Base-by-base conservation (phyloP, 2,329 filamentous ascomycete species). In the Alternaria ethzedia region DNA sequence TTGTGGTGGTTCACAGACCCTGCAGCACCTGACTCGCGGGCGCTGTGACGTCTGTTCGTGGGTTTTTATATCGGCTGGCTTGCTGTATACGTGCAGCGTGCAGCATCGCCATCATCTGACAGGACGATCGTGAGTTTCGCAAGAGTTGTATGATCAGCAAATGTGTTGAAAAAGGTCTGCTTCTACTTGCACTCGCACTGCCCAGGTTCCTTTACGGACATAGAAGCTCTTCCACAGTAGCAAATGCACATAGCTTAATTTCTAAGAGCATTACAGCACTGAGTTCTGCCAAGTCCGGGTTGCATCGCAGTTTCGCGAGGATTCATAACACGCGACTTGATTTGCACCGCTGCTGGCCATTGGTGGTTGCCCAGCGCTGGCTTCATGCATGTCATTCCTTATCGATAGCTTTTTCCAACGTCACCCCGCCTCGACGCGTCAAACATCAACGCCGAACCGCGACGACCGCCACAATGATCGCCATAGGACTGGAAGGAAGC, bases 401-500 rank as follows among this genome's bases (percentile, higher is more conserved):
- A 71, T 70, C 70, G 71, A 74, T 68, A 69, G 63, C 60, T 41
- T 58, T 49, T 50, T 61, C 45, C 28, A 64, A 62, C 64, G 44
- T 68, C 67, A 68, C 73, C 73, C 71, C 73, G 56, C 72, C 67
- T 65, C 49, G 62, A 64, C 63, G 60, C 68, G 52, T 60, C 56
- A 49, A 54, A 47, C 55, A 43, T 13, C 56, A 61, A 43, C n/a
- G n/a, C 15, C 15, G 57, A 60, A 44, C 54, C 55, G 52, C 54
- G 55, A 23, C 36, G 43, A 56, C 58, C 46, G 23, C 41, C 64
- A 80, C 63, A 55, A 89, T 89, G 84, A 90, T 92, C 70, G 87
- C 89, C 28, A 86, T 92, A 73, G 90, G 90, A 21, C 86, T 93
- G 78, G 96, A 99, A 85, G 95, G 96, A 80, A 97, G 93, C 61